Base-by-base conservation (phyloP, 768 basidiomycete genomes). In the Clathrus columnatus region DNA sequence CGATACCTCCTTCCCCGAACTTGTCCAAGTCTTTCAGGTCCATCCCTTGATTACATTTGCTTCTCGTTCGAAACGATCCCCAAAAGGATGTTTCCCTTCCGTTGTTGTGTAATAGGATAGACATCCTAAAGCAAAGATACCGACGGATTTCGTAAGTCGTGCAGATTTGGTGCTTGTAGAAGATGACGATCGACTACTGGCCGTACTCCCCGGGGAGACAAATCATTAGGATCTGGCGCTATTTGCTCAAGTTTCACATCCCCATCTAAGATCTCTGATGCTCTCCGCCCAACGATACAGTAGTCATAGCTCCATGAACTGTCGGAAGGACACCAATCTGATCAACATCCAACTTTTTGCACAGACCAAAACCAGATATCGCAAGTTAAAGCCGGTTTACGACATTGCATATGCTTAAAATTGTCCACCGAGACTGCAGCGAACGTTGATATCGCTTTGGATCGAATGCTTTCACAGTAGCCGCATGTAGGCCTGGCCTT, bases 321-420 rank as follows among this genome's bases (percentile, higher is more conserved):
- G 95, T 97, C 1, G 94, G 95, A 60, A 92, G 72, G 69, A 98
- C 98, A 64, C 91, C 93, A 50, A 91, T 94, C 76, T 98, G 94
- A 69, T 97, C 96, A 32, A 90, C 73, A 61, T 97, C 94, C 45
- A 98, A 76, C 67, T 89, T 92, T 68, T 94, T 94, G 67, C 95
- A 97, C 49, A 99, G 75, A 30, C 96, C 96, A 66, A 99, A 98
- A 70, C 98, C 96, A 1, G 93, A 96, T 56, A 93, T 94, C 58
- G 94, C 72, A 91, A 94, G 91, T 48, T 90, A 74, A 61, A 90
- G 71, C 7, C 70, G 72, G n/a, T n/a, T n/a, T n/a, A n/a, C n/a
- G n/a, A n/a, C n/a, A n/a, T n/a, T n/a, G n/a, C n/a, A n/a, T n/a
- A n/a, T n/a, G n/a, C n/a, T n/a, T 17, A 75, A 79, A 49, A 73